These are phyloP conservation scores for Pseudogymnoascus sp. DNA, from an alignment of 2,329 filamentous ascomycete species.

Conservation along the genomic window DNA sequence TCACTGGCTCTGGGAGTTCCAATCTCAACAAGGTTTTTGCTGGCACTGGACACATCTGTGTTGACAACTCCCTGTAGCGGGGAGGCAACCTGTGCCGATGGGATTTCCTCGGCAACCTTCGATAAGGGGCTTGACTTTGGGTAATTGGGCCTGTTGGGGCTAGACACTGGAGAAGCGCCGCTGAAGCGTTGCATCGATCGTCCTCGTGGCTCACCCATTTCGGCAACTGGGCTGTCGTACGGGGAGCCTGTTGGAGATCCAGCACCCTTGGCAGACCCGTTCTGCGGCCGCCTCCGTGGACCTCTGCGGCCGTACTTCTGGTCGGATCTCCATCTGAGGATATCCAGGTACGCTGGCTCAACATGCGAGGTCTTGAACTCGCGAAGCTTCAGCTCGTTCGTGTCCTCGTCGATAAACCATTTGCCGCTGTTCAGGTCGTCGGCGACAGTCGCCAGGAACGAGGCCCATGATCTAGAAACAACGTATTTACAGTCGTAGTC, in stretches of 20 bases:
- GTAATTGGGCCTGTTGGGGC: slow-evolving; percentile 56
- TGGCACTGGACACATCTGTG: slow-evolving; percentile 18
- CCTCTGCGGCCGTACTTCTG: slow-evolving; percentile 72
- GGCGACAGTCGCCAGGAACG: slow-evolving; percentile 76
- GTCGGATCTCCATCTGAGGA: slow-evolving; percentile 88
- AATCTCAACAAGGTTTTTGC: slow-evolving; percentile 28
- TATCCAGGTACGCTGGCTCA: slow-evolving; percentile 89
- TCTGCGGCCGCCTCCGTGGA: slow-evolving; percentile 38
- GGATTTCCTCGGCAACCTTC: slow-evolving; percentile 61
- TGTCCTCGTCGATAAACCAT: slow-evolving; percentile 88
- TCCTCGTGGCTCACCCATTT: slow-evolving; percentile 55
- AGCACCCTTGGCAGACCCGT: slow-evolving; percentile 29
- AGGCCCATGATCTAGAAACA: slow-evolving; percentile 81
- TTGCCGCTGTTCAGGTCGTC: slow-evolving; percentile 88
- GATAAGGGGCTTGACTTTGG: slow-evolving; percentile 66
- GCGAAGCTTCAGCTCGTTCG: slow-evolving; percentile 78
- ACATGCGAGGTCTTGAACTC: slow-evolving; percentile 86
- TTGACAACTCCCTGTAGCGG: slow-evolving; percentile 16
- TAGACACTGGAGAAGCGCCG: slow-evolving; percentile 53
- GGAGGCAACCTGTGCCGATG: slow-evolving; percentile 18
- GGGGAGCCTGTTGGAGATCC: slow-evolving; percentile 44
- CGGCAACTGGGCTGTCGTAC: slow-evolving; percentile 57
- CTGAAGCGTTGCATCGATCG: slow-evolving; percentile 63
- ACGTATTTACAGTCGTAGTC: slow-evolving; percentile 99
- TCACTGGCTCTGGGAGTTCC: slow-evolving; percentile 27